These are phyloP conservation scores for Microdochium trichocladiopsis DNA, from an alignment of 2,329 filamentous ascomycete species.

Conservation along the genomic window DNA sequence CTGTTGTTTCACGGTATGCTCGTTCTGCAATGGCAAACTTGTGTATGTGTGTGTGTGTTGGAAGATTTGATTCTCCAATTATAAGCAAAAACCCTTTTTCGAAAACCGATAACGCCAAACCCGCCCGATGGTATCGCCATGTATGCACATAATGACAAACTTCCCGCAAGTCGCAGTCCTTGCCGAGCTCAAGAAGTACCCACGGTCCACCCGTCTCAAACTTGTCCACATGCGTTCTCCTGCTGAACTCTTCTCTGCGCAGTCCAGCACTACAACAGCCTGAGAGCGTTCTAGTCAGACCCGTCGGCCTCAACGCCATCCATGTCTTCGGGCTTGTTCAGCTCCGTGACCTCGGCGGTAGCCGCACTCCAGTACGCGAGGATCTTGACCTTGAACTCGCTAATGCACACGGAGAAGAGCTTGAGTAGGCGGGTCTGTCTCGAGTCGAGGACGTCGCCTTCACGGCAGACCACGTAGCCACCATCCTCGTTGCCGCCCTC, in stretches of 20 bases:
- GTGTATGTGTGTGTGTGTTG: background rate
- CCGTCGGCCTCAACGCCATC: conserved; percentile 14
- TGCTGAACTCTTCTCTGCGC: background rate
- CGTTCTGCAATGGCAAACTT: background rate
- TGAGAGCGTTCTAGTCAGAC: conserved; percentile 7
- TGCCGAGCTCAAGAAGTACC: background rate
- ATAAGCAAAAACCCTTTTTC: background rate
- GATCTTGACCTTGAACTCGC: conserved; percentile 80
- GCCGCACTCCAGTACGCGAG: conserved; percentile 64
- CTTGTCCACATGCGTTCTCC: background rate
- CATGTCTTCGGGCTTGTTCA: conserved; percentile 23
- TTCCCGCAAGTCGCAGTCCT: background rate
- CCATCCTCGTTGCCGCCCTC: conserved; percentile 36
- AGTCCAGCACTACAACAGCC: background rate
- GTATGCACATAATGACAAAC: conserved; percentile 1
- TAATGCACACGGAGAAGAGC: conserved; percentile 83
- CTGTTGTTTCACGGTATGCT: background rate
- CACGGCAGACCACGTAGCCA: conserved; percentile 73
- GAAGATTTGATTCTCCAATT: background rate
- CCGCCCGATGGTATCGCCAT: background rate
- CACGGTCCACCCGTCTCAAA: background rate
- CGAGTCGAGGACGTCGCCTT: conserved; percentile 80
- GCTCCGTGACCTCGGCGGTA: conserved; percentile 51
- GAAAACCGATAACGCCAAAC: conserved; percentile 1
- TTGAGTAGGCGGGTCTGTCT: conserved; percentile 91